A percentile compares a stretch with the other conserved stretches of the same genome.
Conservation (phyloP, 192 early-diverging fungal species). For the Jimgerdemannia flammicorona region DNA sequence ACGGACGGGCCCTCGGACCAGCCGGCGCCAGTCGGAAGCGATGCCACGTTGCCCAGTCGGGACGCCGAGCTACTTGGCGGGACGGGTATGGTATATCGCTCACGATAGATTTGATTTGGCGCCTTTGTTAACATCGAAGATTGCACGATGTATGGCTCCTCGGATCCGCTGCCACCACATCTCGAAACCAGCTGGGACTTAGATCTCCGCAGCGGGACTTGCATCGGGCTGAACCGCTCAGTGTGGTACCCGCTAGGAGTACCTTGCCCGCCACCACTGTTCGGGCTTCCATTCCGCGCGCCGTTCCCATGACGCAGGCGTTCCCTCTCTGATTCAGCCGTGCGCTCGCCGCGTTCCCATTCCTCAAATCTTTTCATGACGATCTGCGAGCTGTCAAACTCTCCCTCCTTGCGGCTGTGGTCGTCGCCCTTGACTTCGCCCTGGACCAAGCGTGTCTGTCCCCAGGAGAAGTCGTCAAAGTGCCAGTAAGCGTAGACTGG, state of each 20-base stretch:
- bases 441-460: slow-evolving; percentile 69
- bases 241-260: too few species aligned
- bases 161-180: too few species aligned
- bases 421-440: slow-evolving; percentile 52
- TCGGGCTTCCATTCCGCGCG: neutral
- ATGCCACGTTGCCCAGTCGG: neutral
- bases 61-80: neutral
- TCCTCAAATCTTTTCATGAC: slow-evolving; percentile 76
- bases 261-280: neutral
- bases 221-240: too few species aligned
- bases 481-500: slow-evolving; percentile 85
- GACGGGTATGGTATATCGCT: neutral
- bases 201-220: too few species aligned
- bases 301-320: neutral
- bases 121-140: too few species aligned
- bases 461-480: slow-evolving; percentile 89
- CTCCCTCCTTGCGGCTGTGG: slow-evolving; percentile 65
- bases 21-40: neutral
- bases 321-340: slow-evolving; percentile 57
- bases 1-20: too few species aligned
- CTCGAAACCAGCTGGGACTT: too few species aligned
- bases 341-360: slow-evolving; percentile 30
- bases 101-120: too few species aligned
- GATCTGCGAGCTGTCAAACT: slow-evolving; percentile 74
- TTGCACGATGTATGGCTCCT: too few species aligned